These are phyloP conservation scores for Tolypocladium endophyticum DNA, from an alignment of 2,329 filamentous ascomycete species.

Conservation along the genomic window DNA sequence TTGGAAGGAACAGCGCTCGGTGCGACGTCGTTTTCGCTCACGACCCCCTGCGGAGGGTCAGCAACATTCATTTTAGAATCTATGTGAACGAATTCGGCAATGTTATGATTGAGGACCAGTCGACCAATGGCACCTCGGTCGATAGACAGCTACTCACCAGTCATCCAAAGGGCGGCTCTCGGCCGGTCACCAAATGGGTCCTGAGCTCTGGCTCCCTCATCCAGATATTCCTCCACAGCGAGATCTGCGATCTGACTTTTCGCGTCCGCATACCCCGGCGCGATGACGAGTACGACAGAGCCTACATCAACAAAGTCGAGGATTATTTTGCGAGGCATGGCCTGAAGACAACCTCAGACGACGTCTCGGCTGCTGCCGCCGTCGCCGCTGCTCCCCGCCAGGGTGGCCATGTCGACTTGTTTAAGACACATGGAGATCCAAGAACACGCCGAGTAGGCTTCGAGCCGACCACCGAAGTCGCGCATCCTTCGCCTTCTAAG, in stretches of 20 bases:
- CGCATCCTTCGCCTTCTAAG: constrained; percentile 8
- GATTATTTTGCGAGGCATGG: constrained; percentile 45
- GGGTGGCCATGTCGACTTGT: constrained; percentile 32
- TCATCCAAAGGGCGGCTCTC: constrained; percentile 22
- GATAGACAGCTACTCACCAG: constrained; percentile 56
- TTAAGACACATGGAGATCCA: constrained; percentile 13
- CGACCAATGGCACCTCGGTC: constrained; percentile 91
- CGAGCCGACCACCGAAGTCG: neutral
- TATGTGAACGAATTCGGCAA: constrained; percentile 78
- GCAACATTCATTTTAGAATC: constrained; percentile 93
- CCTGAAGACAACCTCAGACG: constrained; percentile 30
- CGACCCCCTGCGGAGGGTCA: constrained; percentile 64
- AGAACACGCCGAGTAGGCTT: constrained; percentile 3
- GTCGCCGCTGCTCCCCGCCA: neutral
- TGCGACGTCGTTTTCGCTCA: constrained; percentile 64
- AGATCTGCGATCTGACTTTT: constrained; percentile 58
- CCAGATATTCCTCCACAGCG: constrained; percentile 49
- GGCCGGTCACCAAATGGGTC: constrained; percentile 39
- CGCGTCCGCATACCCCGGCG: constrained; percentile 74
- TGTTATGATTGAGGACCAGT: constrained; percentile 86
- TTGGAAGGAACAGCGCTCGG: constrained; percentile 62
- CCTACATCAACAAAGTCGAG: constrained; percentile 60
- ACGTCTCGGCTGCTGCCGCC: constrained; percentile 22
- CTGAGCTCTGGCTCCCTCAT: constrained; percentile 65
- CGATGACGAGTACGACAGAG: constrained; percentile 52